Evolutionary conservation across 352 stramenopile genomes (phyloP).

Genomic region (Phytophthora fragariaefolia): DNA sequence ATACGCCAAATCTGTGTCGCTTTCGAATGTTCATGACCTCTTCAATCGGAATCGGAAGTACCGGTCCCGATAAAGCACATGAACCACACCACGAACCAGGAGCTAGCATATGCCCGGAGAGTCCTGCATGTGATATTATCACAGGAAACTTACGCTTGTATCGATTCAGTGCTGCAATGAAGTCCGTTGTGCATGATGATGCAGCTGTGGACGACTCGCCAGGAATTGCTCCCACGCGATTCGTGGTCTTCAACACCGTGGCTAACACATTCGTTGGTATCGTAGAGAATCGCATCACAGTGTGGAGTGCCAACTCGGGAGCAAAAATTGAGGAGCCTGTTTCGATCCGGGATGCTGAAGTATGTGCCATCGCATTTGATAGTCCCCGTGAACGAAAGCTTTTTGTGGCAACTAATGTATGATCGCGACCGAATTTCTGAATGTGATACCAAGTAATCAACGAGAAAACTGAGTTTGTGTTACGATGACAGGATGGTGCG

Average conservation of each 20-base stretch:
- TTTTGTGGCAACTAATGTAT: constrained; percentile 73
- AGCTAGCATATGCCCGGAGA: constrained; percentile 19
- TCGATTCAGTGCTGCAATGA: constrained; percentile 54
- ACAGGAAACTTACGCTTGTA: constrained; percentile 61
- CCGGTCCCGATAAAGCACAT: constrained; percentile 17
- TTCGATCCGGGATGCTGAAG: constrained; percentile 49
- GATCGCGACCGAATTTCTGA: too few relatives aligned
- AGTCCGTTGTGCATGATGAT: constrained; percentile 29
- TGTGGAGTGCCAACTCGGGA: constrained; percentile 75
- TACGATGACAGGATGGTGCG: constrained; percentile 50
- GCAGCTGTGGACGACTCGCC: constrained; percentile 31
- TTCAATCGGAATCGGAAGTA: constrained; percentile 7
- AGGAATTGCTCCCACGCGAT: constrained; percentile 33
- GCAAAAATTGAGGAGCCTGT: constrained; percentile 64
- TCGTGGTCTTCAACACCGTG: constrained; percentile 65
- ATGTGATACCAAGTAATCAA: background rate
- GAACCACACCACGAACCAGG: constrained; percentile 21
- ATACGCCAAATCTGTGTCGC: constrained; percentile 49
- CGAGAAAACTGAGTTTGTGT: background rate
- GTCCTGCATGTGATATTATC: constrained; percentile 52
- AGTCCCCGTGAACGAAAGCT: constrained; percentile 69
- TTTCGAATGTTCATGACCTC: constrained; percentile 52
- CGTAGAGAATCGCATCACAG: constrained; percentile 62
- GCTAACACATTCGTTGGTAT: constrained; percentile 69
- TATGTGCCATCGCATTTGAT: constrained; percentile 70